phyloP scores from a whole-genome alignment of 164 flowering plant genomes.

The Liriodendron chinense region DNA sequence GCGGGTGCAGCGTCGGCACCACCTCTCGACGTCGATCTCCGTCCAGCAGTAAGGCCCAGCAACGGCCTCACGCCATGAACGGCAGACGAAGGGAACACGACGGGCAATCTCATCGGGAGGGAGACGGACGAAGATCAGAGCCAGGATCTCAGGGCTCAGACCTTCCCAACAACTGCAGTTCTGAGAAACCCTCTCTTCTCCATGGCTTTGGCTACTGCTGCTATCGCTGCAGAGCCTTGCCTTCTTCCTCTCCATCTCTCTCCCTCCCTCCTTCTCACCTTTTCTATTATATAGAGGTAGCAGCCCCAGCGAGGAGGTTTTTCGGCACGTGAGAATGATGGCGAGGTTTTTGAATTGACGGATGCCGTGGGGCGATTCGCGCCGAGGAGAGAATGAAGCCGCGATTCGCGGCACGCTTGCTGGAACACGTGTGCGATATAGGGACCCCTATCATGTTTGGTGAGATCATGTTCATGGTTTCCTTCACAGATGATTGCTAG shows the following conservation, averaged over 20 bases:
- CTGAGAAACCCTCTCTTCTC: slow-evolving; percentile 23
- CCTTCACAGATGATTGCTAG: too few relatives aligned
- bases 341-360: too few relatives aligned
- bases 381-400: too few relatives aligned
- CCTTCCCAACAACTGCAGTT: slow-evolving; percentile 52
- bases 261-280: not conserved
- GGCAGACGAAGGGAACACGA: slow-evolving; percentile 74
- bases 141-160: slow-evolving; percentile 63
- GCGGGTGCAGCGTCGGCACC: slow-evolving; percentile 44
- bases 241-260: slow-evolving; percentile 1
- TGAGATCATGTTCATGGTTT: too few relatives aligned
- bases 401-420: too few relatives aligned
- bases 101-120: slow-evolving; percentile 55
- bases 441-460: too few relatives aligned
- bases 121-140: slow-evolving; percentile 58
- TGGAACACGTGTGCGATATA: too few relatives aligned
- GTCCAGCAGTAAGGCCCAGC: slow-evolving; percentile 87
- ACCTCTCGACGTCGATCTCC: slow-evolving; percentile 75
- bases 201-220: not conserved
- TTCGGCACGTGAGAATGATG: too few relatives aligned
- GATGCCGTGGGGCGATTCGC: too few relatives aligned
- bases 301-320: not conserved
- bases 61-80: slow-evolving; percentile 67
- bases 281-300: not conserved
- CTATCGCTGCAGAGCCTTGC: not conserved